Evolutionary conservation across 2,329 filamentous ascomycete genomes (phyloP).

Genomic region (Cordyceps fumosorosea): DNA sequence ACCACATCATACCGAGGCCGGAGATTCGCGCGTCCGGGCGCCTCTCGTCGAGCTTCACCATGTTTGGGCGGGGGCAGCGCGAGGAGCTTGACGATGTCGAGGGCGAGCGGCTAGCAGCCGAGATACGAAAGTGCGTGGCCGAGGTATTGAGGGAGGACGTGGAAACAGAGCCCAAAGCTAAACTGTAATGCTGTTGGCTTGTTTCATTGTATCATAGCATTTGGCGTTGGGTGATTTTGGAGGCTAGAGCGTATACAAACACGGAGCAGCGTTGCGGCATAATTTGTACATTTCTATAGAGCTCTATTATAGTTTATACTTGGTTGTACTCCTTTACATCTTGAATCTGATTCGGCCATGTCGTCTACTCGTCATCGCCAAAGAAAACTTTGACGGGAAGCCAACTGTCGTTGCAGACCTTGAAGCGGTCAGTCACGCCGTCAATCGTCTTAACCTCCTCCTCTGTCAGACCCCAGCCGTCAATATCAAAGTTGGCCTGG

Average conservation of each 20-base stretch:
- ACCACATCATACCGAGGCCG: conserved; percentile 85
- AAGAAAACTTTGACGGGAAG: conserved; percentile 75
- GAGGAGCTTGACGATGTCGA: conserved; percentile 74
- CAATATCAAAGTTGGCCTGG: conserved; percentile 65
- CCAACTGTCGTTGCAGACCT: conserved; percentile 72
- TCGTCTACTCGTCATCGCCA: conserved; percentile 64
- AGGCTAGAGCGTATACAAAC: not conserved
- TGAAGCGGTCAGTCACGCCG: conserved; percentile 68
- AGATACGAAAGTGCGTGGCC: conserved; percentile 44
- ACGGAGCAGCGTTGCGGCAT: not conserved
- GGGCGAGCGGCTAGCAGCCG: conserved; percentile 51
- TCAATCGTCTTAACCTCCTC: conserved; percentile 67
- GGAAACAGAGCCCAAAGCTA: conserved; percentile 25
- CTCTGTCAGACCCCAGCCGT: conserved; percentile 65
- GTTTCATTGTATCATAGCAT: conserved; percentile 4
- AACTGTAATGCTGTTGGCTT: conserved; percentile 25
- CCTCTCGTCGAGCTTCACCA: conserved; percentile 63
- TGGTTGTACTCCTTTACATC: not conserved
- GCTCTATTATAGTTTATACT: not conserved
- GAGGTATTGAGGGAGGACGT: conserved; percentile 39
- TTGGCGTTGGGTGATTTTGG: not conserved
- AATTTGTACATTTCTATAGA: conserved; percentile 6
- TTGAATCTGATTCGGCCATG: not conserved
- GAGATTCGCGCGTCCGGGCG: conserved; percentile 50
- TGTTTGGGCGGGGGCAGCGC: conserved; percentile 70